A percentile compares a stretch with the other conserved stretches of the same genome.
These are phyloP conservation scores for Puccinia polysora DNA, from an alignment of 1,284 basidiomycete species.

Conservation along the genomic window DNA sequence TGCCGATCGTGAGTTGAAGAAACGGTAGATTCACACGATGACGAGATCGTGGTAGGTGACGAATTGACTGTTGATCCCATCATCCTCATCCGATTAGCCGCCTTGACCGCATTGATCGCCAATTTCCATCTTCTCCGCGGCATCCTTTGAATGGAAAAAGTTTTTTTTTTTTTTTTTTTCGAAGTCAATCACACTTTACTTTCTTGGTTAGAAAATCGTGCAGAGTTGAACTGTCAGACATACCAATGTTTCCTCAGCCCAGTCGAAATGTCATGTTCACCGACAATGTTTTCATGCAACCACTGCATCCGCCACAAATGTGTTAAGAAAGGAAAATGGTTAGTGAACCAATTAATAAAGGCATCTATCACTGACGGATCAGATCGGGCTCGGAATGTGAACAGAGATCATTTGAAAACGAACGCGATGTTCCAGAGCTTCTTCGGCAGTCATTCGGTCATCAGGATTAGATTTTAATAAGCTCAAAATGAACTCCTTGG, in stretches of 20 bases:
- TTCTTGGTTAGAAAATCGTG: no score
- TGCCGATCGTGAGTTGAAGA: no score
- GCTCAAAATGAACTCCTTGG: slow-evolving; percentile 75
- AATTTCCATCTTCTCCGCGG: slow-evolving; percentile 48
- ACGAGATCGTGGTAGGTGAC: not conserved
- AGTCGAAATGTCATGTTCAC: slow-evolving; percentile 20
- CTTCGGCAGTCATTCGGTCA: slow-evolving; percentile 66
- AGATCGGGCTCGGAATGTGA: no score
- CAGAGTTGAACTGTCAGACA: no score
- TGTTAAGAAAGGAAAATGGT: not conserved
- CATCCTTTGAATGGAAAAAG: slow-evolving; percentile 1
- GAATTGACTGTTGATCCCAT: slow-evolving; percentile 42
- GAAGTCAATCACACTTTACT: no score
- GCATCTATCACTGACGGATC: not conserved
- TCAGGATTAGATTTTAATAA: slow-evolving; percentile 71
- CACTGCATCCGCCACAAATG: not conserved
- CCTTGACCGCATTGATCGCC: slow-evolving; percentile 52
- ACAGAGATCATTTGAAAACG: not conserved
- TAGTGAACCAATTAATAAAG: not conserved
- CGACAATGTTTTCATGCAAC: slow-evolving; percentile 8
- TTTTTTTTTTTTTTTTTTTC: no score
- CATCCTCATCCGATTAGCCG: slow-evolving; percentile 50
- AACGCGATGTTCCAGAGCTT: slow-evolving; percentile 65
- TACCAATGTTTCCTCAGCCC: slow-evolving; percentile 38
- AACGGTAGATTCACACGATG: not conserved